Evolutionary conservation across 139 green algal genomes (phyloP).

Genomic region (Gonium pectorale): DNA sequence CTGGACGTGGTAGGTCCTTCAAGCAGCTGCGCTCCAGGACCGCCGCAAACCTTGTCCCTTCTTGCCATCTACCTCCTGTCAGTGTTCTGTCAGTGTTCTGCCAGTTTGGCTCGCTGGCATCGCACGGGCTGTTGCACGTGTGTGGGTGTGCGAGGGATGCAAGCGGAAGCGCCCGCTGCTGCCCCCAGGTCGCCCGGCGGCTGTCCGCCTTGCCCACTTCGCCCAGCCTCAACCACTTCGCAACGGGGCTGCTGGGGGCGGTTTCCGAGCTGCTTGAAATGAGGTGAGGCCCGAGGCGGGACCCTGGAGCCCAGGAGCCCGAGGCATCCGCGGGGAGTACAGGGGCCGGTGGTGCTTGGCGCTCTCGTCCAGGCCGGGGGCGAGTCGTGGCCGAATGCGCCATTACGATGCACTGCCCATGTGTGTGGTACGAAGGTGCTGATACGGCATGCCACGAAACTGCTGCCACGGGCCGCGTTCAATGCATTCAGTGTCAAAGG

Average conservation of each 20-base stretch:
- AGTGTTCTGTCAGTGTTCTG: neutral
- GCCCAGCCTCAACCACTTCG: slow-evolving; percentile 3
- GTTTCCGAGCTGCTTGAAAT: slow-evolving; percentile 24
- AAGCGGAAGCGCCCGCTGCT: neutral
- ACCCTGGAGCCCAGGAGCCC: too few species aligned
- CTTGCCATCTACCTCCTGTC: neutral
- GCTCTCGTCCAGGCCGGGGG: too few species aligned
- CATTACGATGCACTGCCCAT: too few species aligned
- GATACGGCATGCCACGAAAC: too few species aligned
- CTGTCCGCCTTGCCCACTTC: neutral
- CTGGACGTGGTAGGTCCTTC: slow-evolving; percentile 4
- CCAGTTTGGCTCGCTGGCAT: neutral
- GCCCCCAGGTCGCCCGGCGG: neutral
- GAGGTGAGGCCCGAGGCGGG: neutral
- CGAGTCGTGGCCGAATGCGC: too few species aligned
- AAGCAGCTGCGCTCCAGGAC: too few species aligned
- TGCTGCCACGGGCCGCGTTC: too few species aligned
- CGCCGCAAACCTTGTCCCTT: neutral
- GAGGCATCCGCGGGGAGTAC: too few species aligned
- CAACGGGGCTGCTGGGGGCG: neutral
- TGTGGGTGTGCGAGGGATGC: neutral
- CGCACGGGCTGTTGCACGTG: neutral
- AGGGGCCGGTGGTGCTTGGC: too few species aligned
- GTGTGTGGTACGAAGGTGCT: too few species aligned
- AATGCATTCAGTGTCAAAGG: too few species aligned